phyloP scores from a whole-genome alignment of 164 flowering plant species.

The Piper longum region DNA sequence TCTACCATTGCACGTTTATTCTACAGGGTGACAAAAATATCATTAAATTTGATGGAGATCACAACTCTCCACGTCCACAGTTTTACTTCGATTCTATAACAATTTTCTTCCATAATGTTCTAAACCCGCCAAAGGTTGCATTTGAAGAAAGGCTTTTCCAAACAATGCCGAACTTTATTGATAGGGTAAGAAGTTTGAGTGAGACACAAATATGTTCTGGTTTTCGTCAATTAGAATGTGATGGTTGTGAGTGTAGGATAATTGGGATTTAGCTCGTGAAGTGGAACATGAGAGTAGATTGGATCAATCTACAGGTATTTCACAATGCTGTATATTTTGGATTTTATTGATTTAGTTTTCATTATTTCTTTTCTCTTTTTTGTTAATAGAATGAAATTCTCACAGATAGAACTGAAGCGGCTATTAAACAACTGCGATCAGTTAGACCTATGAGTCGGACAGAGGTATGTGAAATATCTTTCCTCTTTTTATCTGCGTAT shows the following conservation, averaged over 20 bases:
- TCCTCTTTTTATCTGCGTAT: neutral
- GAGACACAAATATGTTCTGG: neutral
- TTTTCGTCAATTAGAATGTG: neutral
- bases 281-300: constrained; percentile 17
- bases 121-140: constrained; percentile 79
- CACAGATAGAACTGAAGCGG: constrained; percentile 49
- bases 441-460: constrained; percentile 74
- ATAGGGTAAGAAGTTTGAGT: constrained; percentile 34
- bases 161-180: constrained; percentile 35
- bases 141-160: constrained; percentile 31
- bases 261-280: constrained; percentile 39
- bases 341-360: neutral
- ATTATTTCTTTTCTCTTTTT: neutral
- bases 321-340: constrained; percentile 2
- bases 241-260: constrained; percentile 24
- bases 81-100: constrained; percentile 87
- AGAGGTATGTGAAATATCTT: constrained; percentile 39
- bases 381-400: constrained; percentile 19
- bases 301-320: constrained; percentile 34
- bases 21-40: constrained; percentile 95
- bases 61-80: constrained; percentile 92
- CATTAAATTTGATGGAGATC: constrained; percentile 94
- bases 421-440: constrained; percentile 47
- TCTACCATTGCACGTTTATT: neutral
- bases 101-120: constrained; percentile 81